Conservation (phyloP, 2,329 filamentous ascomycete species). For the Verticillium zaregamsianum region DNA sequence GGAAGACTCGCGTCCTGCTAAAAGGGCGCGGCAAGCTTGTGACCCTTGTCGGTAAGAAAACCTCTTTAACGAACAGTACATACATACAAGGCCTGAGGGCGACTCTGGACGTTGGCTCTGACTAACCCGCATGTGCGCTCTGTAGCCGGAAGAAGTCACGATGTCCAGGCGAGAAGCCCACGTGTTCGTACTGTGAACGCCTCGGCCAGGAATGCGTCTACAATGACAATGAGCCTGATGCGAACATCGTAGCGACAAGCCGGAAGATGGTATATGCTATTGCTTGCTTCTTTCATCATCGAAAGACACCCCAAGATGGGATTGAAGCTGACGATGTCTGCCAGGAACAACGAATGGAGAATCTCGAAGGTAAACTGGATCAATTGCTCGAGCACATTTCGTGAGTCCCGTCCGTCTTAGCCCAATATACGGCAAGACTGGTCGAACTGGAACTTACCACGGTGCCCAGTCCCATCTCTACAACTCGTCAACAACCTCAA, state of each 20-base stretch:
- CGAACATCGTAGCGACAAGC: neutral
- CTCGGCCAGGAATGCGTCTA: neutral
- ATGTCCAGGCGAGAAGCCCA: neutral
- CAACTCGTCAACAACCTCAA: neutral
- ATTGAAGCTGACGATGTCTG: too few relatives aligned
- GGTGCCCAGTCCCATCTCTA: too few relatives aligned
- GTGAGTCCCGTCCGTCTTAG: neutral
- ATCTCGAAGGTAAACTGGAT: slow-evolving; percentile 1
- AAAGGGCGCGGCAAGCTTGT: too few relatives aligned
- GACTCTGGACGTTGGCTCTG: too few relatives aligned
- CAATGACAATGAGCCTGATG: neutral
- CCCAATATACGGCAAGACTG: too few relatives aligned
- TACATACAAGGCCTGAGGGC: too few relatives aligned
- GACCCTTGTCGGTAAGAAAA: too few relatives aligned
- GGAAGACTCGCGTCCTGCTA: too few relatives aligned
- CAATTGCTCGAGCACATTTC: neutral
- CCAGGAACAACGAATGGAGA: neutral
- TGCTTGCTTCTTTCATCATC: too few relatives aligned
- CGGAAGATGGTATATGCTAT: neutral
- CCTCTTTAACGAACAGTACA: too few relatives aligned
- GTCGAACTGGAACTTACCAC: neutral
- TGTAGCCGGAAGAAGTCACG: neutral
- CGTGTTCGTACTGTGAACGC: neutral
- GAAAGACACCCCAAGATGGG: too few relatives aligned
- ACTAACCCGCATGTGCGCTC: too few relatives aligned